phyloP scores from a whole-genome alignment of 495 filamentous ascomycete genomes.

The Trichoderma parareesei region DNA sequence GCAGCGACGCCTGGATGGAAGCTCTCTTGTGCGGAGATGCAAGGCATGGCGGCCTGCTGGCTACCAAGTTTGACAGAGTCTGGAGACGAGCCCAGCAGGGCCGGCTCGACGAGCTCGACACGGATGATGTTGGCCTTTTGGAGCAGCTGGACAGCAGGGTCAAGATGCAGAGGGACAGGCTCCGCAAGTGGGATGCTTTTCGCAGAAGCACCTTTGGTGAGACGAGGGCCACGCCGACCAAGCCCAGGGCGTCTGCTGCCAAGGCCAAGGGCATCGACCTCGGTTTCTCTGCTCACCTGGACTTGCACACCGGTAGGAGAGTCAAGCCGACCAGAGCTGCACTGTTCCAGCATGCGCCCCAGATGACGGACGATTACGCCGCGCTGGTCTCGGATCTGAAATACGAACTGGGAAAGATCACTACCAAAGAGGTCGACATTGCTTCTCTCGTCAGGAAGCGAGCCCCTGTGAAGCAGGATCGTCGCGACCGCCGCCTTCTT shows the following conservation, averaged over 20 bases:
- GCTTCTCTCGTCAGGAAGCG: background rate
- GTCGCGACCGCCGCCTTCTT: background rate
- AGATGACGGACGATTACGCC: constrained; percentile 33
- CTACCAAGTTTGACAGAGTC: constrained; percentile 54
- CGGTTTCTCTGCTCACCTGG: constrained; percentile 41
- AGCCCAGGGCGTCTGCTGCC: constrained; percentile 1
- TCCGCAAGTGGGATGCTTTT: constrained; percentile 68
- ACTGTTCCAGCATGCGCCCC: constrained; percentile 11
- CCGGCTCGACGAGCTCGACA: constrained; percentile 41
- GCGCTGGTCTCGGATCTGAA: constrained; percentile 33
- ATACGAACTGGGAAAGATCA: constrained; percentile 24
- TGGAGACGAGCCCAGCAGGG: constrained; percentile 55
- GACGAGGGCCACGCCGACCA: constrained; percentile 18
- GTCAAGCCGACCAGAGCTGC: background rate
- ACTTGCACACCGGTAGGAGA: constrained; percentile 19
- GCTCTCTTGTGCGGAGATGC: constrained; percentile 57
- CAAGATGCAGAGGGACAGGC: constrained; percentile 49
- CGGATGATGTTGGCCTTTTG: constrained; percentile 39
- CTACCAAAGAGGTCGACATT: constrained; percentile 8
- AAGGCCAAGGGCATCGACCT: constrained; percentile 34
- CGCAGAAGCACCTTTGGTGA: constrained; percentile 40
- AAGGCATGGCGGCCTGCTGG: constrained; percentile 54
- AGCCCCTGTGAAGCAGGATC: constrained; percentile 1
- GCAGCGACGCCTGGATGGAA: constrained; percentile 60
- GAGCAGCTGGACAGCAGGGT: constrained; percentile 57